phyloP scores from a whole-genome alignment of 2,329 filamentous ascomycete species.

The Botrytis hyacinthi region DNA sequence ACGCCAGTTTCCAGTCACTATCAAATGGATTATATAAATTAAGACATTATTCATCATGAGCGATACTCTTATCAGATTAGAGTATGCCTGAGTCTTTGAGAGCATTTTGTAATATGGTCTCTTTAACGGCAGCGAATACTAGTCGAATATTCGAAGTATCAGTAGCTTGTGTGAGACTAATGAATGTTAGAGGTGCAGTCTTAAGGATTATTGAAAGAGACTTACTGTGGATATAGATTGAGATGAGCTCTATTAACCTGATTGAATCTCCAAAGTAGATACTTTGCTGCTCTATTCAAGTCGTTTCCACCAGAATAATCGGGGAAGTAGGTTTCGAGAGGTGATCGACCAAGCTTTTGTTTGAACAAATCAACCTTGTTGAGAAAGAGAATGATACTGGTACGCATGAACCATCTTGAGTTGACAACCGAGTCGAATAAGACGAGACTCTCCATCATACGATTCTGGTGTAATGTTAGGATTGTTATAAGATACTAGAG shows the following conservation, averaged over 20 bases:
- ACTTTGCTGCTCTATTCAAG: slow-evolving; percentile 97
- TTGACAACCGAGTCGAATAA: slow-evolving; percentile 99
- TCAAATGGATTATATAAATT: slow-evolving; percentile 29
- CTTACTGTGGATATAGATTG: slow-evolving; percentile 96
- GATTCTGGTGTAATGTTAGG: slow-evolving; percentile 62
- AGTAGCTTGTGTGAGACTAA: slow-evolving; percentile 93
- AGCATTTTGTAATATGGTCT: slow-evolving; percentile 97
- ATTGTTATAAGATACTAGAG: neutral
- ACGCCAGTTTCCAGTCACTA: slow-evolving; percentile 33
- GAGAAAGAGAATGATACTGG: slow-evolving; percentile 96
- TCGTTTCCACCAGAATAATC: slow-evolving; percentile 98
- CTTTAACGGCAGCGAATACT: slow-evolving; percentile 97
- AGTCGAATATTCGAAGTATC: slow-evolving; percentile 98
- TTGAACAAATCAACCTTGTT: slow-evolving; percentile 99
- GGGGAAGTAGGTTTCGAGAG: slow-evolving; percentile 91
- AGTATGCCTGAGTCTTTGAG: slow-evolving; percentile 97
- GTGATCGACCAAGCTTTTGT: slow-evolving; percentile 85
- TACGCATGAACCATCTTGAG: slow-evolving; percentile 98
- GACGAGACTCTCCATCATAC: slow-evolving; percentile 98
- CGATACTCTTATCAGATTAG: slow-evolving; percentile 44
- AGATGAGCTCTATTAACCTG: slow-evolving; percentile 96
- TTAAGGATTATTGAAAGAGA: slow-evolving; percentile 30
- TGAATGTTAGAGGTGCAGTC: slow-evolving; percentile 25
- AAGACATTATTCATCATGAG: slow-evolving; percentile 29
- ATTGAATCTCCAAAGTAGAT: slow-evolving; percentile 96